A percentile compares a stretch with the other conserved stretches of the same genome.
Conservation (phyloP, 805 yeast species). For the Naumovozyma dairenensis region DNA sequence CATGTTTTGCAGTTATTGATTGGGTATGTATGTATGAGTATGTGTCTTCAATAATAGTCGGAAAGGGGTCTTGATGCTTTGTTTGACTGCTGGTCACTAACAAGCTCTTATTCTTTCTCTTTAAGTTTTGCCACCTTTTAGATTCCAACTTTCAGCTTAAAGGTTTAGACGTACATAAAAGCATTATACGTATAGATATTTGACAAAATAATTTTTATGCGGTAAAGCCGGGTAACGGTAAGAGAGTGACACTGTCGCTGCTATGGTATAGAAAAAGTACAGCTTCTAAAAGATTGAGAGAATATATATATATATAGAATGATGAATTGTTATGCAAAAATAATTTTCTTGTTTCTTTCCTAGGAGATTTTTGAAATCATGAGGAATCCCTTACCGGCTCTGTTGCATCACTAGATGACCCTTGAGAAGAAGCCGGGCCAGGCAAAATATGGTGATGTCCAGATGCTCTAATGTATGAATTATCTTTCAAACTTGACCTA, state of each 20-base stretch:
- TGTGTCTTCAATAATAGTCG: background rate
- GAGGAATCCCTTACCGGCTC: constrained; percentile 22
- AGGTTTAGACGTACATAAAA: background rate
- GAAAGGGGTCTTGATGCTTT: background rate
- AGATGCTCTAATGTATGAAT: constrained; percentile 33
- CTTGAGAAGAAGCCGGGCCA: too few relatives aligned
- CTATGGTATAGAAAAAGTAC: background rate
- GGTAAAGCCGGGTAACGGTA: too few relatives aligned
- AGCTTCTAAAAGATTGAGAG: background rate
- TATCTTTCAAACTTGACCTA: constrained; percentile 36
- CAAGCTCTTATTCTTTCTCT: background rate
- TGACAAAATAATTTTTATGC: too few relatives aligned
- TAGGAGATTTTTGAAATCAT: too few relatives aligned
- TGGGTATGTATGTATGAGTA: background rate
- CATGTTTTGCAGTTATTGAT: constrained; percentile 1
- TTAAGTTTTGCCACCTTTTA: background rate
- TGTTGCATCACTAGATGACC: too few relatives aligned
- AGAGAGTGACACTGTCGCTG: too few relatives aligned
- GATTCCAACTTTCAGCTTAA: background rate
- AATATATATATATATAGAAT: background rate
- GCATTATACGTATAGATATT: too few relatives aligned
- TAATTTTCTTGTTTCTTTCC: constrained; percentile 5
- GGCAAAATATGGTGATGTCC: constrained; percentile 39
- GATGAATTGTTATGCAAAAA: background rate
- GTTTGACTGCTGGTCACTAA: background rate